A percentile compares a stretch with the other conserved stretches of the same genome.
Evolutionary conservation across 2,329 filamentous ascomycete species (phyloP).

Genomic region (Sarocladium oryzae): DNA sequence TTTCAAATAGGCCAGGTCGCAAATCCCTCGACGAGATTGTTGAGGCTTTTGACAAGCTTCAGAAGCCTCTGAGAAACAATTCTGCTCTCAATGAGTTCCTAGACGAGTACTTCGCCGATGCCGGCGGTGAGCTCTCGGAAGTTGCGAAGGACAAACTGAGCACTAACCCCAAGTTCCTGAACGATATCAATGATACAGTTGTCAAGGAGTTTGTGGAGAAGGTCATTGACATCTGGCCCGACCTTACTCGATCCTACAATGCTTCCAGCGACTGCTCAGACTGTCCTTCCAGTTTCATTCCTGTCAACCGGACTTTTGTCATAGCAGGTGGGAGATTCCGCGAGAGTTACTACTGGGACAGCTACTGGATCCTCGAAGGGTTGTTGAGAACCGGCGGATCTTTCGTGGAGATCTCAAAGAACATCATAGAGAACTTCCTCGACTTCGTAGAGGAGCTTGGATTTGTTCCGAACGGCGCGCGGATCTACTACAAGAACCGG

Average conservation of each 20-base stretch:
- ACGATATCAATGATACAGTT: conserved; percentile 49
- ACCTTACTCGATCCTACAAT: conserved; percentile 55
- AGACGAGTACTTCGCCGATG: conserved; percentile 54
- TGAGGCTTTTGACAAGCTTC: conserved; percentile 51
- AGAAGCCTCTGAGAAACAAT: conserved; percentile 56
- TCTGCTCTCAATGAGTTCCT: conserved; percentile 56
- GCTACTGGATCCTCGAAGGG: conserved; percentile 62
- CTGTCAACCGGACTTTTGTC: conserved; percentile 62
- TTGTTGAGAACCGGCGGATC: conserved; percentile 57
- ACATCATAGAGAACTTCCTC: conserved; percentile 65
- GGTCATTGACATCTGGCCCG: conserved; percentile 64
- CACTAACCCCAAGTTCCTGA: conserved; percentile 52
- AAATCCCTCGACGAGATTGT: conserved; percentile 54
- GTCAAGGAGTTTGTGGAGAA: conserved; percentile 54
- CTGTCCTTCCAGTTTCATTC: conserved; percentile 60
- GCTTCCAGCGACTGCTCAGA: conserved; percentile 46
- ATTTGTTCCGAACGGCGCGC: conserved; percentile 63
- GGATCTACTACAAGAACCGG: conserved; percentile 61
- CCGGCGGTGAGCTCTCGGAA: conserved; percentile 54
- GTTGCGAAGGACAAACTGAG: conserved; percentile 44
- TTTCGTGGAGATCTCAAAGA: conserved; percentile 56
- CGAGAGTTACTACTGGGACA: conserved; percentile 67
- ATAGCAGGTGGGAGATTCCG: conserved; percentile 65
- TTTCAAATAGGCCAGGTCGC: conserved; percentile 56
- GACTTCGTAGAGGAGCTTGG: conserved; percentile 59